Evolutionary conservation across 1,284 basidiomycete genomes (phyloP), one percentile per base, ranked within the genome.

Genomic region (Singerocomus inundabilis): DNA sequence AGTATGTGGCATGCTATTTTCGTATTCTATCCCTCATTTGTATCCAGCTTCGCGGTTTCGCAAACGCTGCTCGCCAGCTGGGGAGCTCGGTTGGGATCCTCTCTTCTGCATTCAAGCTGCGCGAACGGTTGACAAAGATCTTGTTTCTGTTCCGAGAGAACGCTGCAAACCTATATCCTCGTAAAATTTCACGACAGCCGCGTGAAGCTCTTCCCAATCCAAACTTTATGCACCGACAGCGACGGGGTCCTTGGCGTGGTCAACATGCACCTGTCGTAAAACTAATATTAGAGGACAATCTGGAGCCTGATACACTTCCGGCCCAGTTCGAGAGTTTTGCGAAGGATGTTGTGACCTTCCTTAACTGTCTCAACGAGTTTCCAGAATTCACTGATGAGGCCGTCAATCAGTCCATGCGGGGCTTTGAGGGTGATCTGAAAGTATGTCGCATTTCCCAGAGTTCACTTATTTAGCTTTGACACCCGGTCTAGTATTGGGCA

Each of bases 371-470:
- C 42, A 80, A 80, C 48, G 79, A 80, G 49, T 81, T 81, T 34
- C 78, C 79, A 1, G 79, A 78, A 60, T 80, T 80, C 44, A 77
- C 74, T 25, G 77, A 81, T 32, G 78, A 81, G 48, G 75, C 72
- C 1, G 72, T 81, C 26, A 79, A 81, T 54, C 68, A 74, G 16
- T 79, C 78, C 16, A 78, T 81, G 57, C 56, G 70, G 25, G 68
- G 73, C 1, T 74, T 81, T 13, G 76, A 79, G 52, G 76, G 70
- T 3, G 80, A 81, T 54, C 57, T 82, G 46, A 80, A 74, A 68
- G 79, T 77, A 54, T 18, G 55, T 56, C 28, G 9, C 6, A 6
- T 54, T 46, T 40, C 29, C 6, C 36, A 3, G 25, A 18, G 32
- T 32, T 45, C 26, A 41, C 38, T 48, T 48, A 16, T 29, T 28